phyloP scores from a whole-genome alignment of 768 basidiomycete species.

The Scleroderma citrinum region DNA sequence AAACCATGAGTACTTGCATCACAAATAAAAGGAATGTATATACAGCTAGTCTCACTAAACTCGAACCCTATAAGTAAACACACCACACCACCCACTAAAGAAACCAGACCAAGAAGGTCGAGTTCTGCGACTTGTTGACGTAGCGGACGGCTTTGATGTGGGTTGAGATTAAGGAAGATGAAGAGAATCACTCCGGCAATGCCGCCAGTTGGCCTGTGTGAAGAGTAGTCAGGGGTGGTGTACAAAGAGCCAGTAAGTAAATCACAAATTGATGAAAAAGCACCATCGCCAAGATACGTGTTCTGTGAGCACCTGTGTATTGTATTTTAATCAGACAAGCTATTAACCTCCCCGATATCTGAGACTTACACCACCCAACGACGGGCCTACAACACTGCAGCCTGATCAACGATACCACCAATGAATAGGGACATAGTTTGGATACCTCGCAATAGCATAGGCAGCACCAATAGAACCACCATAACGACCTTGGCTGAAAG shows the following conservation, averaged over 20 bases:
- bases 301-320: constrained; percentile 55
- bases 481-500: constrained; percentile 65
- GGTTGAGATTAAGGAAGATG: constrained; percentile 76
- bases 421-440: background rate
- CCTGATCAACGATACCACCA: background rate
- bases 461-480: constrained; percentile 72
- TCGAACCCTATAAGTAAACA: constrained; percentile 70
- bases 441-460: constrained; percentile 61
- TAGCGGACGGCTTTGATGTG: constrained; percentile 54
- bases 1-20: background rate
- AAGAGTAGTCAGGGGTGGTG: background rate
- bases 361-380: constrained; percentile 69
- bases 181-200: constrained; percentile 57
- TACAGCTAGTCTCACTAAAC: constrained; percentile 61
- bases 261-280: constrained; percentile 72
- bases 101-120: constrained; percentile 62
- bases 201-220: constrained; percentile 66
- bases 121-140: constrained; percentile 57
- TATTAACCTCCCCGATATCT: background rate
- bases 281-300: constrained; percentile 83
- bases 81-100: constrained; percentile 62
- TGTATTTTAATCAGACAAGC: constrained; percentile 3
- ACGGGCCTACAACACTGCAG: constrained; percentile 61
- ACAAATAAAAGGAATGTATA: constrained; percentile 20
- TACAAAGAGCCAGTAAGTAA: background rate